These are phyloP conservation scores for Panicum miliaceum DNA, from an alignment of 176 grass and related monocot species.

Conservation along the genomic window DNA sequence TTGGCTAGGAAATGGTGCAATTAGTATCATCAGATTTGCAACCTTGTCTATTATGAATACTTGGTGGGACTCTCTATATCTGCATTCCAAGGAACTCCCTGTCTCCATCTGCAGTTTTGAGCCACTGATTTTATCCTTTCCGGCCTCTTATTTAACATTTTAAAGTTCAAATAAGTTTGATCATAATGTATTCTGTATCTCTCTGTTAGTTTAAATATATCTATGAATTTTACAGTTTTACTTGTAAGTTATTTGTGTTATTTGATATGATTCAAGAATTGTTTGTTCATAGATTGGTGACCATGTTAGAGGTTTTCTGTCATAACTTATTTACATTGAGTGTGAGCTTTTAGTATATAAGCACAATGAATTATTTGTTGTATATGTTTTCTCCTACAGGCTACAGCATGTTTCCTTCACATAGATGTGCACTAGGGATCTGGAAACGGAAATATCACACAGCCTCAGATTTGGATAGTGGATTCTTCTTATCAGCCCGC, in stretches of 20 bases:
- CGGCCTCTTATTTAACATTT: constrained; percentile 4
- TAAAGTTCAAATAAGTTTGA: constrained; percentile 10
- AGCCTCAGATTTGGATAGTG: not conserved
- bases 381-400: not conserved
- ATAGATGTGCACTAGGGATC: not conserved
- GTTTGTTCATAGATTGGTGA: not conserved
- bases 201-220: not conserved
- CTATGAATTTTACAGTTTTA: not conserved
- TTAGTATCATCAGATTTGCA: not conserved
- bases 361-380: not conserved
- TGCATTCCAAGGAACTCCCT: not conserved
- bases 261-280: constrained; percentile 4
- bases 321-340: no score
- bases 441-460: not conserved
- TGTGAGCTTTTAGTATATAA: not conserved
- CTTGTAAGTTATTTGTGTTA: not conserved
- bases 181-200: not conserved
- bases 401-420: not conserved
- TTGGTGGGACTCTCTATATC: not conserved
- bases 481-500: constrained; percentile 1
- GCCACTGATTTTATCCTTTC: not conserved
- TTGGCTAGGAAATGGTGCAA: not conserved
- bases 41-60: constrained; percentile 1
- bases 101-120: not conserved
- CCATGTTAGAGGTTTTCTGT: not conserved